These are phyloP conservation scores for Thalassiosira mediterranea DNA, from an alignment of 352 stramenopile species.

Conservation along the genomic window DNA sequence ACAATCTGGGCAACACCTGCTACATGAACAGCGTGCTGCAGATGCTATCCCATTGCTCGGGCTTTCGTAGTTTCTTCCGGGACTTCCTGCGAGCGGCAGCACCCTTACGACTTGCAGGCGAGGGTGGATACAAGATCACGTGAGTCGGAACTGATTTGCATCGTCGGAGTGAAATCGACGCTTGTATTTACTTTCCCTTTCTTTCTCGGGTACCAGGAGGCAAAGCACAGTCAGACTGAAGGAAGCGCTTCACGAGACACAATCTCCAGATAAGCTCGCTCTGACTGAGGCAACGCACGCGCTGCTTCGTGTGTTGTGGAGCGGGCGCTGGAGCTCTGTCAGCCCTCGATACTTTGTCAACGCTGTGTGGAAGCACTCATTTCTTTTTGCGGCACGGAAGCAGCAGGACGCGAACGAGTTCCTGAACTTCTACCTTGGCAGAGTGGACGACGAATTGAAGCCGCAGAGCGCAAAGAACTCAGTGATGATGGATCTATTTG, in stretches of 20 bases:
- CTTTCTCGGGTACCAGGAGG: too few species aligned
- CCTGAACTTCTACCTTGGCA: conserved; percentile 46
- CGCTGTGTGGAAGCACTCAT: conserved; percentile 51
- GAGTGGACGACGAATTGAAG: conserved; percentile 54
- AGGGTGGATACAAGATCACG: conserved; percentile 34
- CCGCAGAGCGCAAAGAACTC: conserved; percentile 29
- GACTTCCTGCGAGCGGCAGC: conserved; percentile 51
- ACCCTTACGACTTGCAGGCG: conserved; percentile 35
- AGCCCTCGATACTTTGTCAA: conserved; percentile 50
- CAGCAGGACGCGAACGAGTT: conserved; percentile 59
- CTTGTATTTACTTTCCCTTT: too few species aligned
- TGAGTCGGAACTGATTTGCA: conserved; percentile 1
- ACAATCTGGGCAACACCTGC: conserved; percentile 84
- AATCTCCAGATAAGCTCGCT: conserved; percentile 40
- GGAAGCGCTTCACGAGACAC: conserved; percentile 36
- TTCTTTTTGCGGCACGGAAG: conserved; percentile 45
- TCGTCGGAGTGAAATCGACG: too few species aligned
- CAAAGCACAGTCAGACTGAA: conserved; percentile 44
- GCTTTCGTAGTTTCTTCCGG: conserved; percentile 53
- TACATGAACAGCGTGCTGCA: conserved; percentile 85
- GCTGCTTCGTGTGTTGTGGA: conserved; percentile 53
- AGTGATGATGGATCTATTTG: conserved; percentile 61
- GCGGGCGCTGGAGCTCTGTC: conserved; percentile 40
- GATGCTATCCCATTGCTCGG: conserved; percentile 56
- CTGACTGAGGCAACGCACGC: conserved; percentile 56